Base-by-base conservation (phyloP, 352 stramenopile species). In the Phytophthora uliginosa region DNA sequence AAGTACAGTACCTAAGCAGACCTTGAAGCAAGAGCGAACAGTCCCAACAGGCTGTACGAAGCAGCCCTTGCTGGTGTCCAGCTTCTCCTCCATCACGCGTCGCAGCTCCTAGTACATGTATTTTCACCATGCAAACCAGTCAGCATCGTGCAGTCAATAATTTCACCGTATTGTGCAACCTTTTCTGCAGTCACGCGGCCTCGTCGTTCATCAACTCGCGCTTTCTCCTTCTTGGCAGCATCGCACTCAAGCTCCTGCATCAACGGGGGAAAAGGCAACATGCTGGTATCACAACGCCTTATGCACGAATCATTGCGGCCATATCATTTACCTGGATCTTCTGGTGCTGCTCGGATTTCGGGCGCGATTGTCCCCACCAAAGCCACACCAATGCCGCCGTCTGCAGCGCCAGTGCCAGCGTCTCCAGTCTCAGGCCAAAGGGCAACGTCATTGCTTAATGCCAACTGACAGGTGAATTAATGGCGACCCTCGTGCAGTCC, bases 1-100 rank as follows among this genome's bases (percentile, higher is more conserved):
- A 51, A 42, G 2, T 24, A 40, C 48, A 63, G 9, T 66, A 82
- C 83, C 87, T 47, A 91, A 76, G 61, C 82, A 95, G 45, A 73
- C 80, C 60, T 79, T 79, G 68, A 96, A 97, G 75, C 91, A 97
- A 24, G 91, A 97, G 2, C 77, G 71, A 10, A 96, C 79, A 7
- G 70, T 68, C 7, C 85, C 91, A n/a, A 97, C 86, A 34, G 90
- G 71, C 60, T 97, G 88, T 62, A 96, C 85, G 56, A 85, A 93
- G 55, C 86, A 85, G 20, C 87, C 90, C 58, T 92, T 86, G 60
- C 77, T 88, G 17, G 84, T 94, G 58, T 97, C 81, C 22, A 94
- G 62, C 67, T 96, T 92, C 55, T 91, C 79, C 7, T 93, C 77
- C 83, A 94, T 89, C 54, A 95, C 77, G 40, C 76, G 77, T 10